Conservation (phyloP, 768 basidiomycete genomes). For the Amanita exitialis region DNA sequence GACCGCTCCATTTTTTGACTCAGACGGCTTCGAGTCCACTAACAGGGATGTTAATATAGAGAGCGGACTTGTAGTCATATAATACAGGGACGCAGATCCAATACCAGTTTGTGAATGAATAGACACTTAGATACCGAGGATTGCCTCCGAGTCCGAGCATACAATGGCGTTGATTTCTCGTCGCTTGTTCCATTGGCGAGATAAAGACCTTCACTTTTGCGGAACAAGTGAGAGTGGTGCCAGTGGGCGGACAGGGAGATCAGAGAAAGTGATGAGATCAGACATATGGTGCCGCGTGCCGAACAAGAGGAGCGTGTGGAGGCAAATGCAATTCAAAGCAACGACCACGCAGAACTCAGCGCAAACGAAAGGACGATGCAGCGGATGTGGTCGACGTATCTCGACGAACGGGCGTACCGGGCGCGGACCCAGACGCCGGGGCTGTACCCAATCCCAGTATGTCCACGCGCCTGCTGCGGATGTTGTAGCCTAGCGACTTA, state of each 20-base stretch:
- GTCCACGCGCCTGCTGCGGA: not conserved
- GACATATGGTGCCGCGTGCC: no score
- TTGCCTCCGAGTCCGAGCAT: slow-evolving; percentile 78
- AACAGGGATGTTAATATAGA: no score
- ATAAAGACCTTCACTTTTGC: slow-evolving; percentile 71
- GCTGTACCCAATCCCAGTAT: not conserved
- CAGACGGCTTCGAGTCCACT: not conserved
- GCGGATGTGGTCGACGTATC: slow-evolving; percentile 5
- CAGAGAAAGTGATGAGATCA: no score
- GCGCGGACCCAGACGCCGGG: not conserved
- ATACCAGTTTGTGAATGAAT: not conserved
- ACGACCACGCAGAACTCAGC: no score
- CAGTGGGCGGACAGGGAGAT: no score
- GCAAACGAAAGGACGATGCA: slow-evolving; percentile 20
- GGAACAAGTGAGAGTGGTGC: slow-evolving; percentile 79
- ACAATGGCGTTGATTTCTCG: slow-evolving; percentile 69
- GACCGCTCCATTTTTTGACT: not conserved
- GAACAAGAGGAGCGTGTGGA: no score
- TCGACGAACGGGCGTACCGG: not conserved
- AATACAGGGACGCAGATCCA: not conserved
- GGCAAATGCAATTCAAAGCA: no score
- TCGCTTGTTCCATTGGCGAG: slow-evolving; percentile 69
- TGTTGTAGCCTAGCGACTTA: not conserved
- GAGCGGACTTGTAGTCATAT: not conserved
- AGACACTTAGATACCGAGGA: slow-evolving; percentile 44